Evolutionary conservation across 2,329 filamentous ascomycete genomes (phyloP), one percentile per base, ranked within the genome.

Genomic region (Neoarthrinium moseri): DNA sequence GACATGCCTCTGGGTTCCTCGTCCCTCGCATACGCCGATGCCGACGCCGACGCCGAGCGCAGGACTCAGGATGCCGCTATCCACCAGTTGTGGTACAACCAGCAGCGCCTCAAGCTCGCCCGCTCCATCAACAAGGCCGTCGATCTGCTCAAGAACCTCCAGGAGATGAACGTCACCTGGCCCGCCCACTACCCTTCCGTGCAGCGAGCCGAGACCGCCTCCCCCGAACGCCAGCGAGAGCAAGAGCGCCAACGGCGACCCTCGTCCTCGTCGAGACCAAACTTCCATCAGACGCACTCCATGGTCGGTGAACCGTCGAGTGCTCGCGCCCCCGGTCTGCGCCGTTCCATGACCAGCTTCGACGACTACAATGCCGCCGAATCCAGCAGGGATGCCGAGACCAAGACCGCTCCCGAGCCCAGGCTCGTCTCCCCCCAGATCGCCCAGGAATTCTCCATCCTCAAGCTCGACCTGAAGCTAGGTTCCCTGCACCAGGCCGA

Each of bases 381-480:
- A 65, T 90, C 88, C 6, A 95, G 89, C 66, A 80, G 77, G 50
- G 71, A 78, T 17, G 84, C 81, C n/a, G 81, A 88, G 56, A 74
- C 71, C 45, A 82, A 84, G 51, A 63, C 74, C 27, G 65, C 70
- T 4, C 66, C 79, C 8, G 91, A 95, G 17, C 92, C 92, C 12
- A 79, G 94, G 53, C 76, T 99, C 20, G 86, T 97, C 50, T 90
- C 90, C 2, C 89, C 91, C 23, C 90, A 97, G 66, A 91, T 97
- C 52, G 89, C 91, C 3, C 90, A 96, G 54, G 91, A 99, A 60
- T 96, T 97, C 58, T 97, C 92, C 1, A 86, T 99, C 24, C 70
- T 99, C 53, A 99, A 97, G 70, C 74, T 99, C 51, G 94, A 99
- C 64, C 71, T 99, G 47, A 96, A 96, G 69, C 78, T 99, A 45